phyloP scores from a whole-genome alignment of 148 eudicot species.

The Vaccinium darrowii region DNA sequence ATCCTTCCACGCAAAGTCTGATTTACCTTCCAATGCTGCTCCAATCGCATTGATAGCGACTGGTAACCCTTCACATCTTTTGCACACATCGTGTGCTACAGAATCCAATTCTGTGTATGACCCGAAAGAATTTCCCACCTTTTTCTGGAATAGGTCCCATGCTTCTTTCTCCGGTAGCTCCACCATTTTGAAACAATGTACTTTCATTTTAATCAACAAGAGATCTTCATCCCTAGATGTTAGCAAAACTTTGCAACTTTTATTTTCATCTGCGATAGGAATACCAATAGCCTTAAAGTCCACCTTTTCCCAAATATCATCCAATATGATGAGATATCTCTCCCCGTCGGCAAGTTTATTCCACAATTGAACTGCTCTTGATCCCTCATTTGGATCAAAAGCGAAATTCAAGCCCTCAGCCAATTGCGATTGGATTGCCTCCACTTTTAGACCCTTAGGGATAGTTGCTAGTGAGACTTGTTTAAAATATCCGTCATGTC shows the following conservation, averaged over 20 bases:
- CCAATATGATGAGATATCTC: no score
- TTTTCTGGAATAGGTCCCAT: neutral
- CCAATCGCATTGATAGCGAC: slow-evolving; percentile 6
- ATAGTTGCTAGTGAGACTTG: neutral
- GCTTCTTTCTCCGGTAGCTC: neutral
- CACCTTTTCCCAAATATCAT: no score
- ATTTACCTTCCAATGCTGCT: neutral
- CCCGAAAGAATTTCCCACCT: neutral
- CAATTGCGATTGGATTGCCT: no score
- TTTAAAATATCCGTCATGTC: neutral
- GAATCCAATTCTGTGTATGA: no score
- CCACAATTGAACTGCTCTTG: no score
- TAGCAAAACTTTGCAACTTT: no score
- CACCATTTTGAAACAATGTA: neutral
- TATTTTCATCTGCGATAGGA: no score
- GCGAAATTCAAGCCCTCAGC: no score
- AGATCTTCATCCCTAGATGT: no score
- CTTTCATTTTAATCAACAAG: neutral
- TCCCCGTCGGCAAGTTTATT: no score
- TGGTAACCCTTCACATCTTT: slow-evolving; percentile 18
- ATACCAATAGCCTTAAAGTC: no score
- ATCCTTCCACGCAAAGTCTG: neutral
- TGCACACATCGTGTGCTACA: neutral
- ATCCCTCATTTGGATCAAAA: no score
- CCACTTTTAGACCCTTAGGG: neutral